Percentiles rank a stretch among this genome's conserved stretches.
Conservation (phyloP, 805 yeast species). For the Candida vartiovaarae region DNA sequence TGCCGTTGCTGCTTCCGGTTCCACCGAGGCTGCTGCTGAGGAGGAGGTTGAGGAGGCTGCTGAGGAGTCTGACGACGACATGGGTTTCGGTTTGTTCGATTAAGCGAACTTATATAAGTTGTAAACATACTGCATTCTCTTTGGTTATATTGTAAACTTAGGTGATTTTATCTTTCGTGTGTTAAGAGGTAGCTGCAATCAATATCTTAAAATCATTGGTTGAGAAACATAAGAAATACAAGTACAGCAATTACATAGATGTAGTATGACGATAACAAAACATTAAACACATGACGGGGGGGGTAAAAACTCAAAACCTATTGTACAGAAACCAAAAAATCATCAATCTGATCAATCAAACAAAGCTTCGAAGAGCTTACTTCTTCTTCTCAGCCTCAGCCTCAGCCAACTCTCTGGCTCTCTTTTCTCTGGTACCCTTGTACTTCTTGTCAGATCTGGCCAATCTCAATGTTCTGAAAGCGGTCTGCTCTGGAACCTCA, state of each 20-base stretch:
- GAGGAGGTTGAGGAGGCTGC: conserved; percentile 52
- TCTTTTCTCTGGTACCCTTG: conserved; percentile 96
- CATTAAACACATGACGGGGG: too few relatives aligned
- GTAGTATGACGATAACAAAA: not conserved
- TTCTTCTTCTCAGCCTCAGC: conserved; percentile 99
- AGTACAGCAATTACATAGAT: too few relatives aligned
- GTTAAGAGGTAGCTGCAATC: too few relatives aligned
- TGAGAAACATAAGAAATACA: too few relatives aligned
- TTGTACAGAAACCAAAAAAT: conserved; percentile 17
- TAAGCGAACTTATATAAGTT: conserved; percentile 29
- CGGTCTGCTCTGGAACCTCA: conserved; percentile 55
- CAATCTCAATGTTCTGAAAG: conserved; percentile 90
- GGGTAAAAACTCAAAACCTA: conserved; percentile 4
- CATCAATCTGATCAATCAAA: too few relatives aligned
- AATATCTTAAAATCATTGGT: too few relatives aligned
- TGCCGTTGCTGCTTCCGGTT: conserved; percentile 53
- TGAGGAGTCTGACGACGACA: conserved; percentile 61
- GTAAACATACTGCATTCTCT: not conserved
- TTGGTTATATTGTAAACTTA: too few relatives aligned
- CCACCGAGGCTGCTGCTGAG: conserved; percentile 57
- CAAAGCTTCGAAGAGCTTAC: conserved; percentile 36
- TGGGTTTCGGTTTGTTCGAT: conserved; percentile 95
- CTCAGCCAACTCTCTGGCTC: conserved; percentile 95
- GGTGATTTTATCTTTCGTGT: not conserved
- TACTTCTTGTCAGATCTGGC: conserved; percentile 93